These are phyloP conservation scores for Nigrospora sphaerica DNA, from an alignment of 2,329 filamentous ascomycete genomes.

Conservation along the genomic window DNA sequence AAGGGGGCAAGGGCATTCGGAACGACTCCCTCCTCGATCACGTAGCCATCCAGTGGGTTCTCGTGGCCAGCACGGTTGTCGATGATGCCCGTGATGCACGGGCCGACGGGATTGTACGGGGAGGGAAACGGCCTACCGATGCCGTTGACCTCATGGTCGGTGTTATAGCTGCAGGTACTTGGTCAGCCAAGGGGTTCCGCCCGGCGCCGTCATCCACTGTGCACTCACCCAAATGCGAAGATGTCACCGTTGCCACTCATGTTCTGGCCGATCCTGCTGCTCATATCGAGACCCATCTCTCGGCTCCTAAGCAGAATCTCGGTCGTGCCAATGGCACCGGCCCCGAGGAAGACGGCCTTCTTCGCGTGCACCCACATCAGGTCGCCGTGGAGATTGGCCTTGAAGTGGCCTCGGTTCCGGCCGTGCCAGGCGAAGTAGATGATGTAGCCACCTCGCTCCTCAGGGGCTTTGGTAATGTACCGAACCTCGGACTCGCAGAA, in stretches of 20 bases:
- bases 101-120: conserved; percentile 47
- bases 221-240: conserved; percentile 49
- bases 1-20: conserved; percentile 49
- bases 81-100: conserved; percentile 56
- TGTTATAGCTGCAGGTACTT: conserved; percentile 43
- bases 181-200: no score
- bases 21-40: conserved; percentile 57
- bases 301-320: conserved; percentile 58
- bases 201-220: no score
- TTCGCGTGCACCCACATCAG: conserved; percentile 62
- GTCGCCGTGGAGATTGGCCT: conserved; percentile 46
- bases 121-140: conserved; percentile 45
- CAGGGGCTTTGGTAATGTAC: conserved; percentile 47
- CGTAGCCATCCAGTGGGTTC: conserved; percentile 53
- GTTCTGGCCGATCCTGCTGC: conserved; percentile 46
- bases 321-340: conserved; percentile 57
- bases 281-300: conserved; percentile 50
- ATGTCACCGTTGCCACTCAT: conserved; percentile 65
- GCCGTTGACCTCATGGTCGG: conserved; percentile 46
- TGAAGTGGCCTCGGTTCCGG: conserved; percentile 47
- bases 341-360: conserved; percentile 59
- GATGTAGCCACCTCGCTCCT: conserved; percentile 46
- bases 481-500: conserved; percentile 64
- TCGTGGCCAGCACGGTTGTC: conserved; percentile 45
- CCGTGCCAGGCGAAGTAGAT: conserved; percentile 61